These are phyloP conservation scores for Auricularia heimuer DNA, from an alignment of 768 basidiomycete genomes.

Conservation along the genomic window DNA sequence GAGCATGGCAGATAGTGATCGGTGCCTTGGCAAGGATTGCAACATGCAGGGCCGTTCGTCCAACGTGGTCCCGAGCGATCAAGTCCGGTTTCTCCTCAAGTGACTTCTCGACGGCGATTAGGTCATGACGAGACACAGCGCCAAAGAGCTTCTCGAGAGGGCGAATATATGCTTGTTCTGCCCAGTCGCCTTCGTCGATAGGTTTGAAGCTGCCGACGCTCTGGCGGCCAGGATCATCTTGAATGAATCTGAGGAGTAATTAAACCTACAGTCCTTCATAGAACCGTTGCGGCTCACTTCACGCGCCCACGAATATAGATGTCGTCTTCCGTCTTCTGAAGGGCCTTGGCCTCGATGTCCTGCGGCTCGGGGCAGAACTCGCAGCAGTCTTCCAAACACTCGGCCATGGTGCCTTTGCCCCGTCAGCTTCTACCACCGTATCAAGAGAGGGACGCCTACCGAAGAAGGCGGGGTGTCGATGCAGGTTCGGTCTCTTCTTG, in stretches of 20 bases:
- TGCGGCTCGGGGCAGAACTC: conserved; percentile 50
- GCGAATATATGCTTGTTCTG: conserved; percentile 49
- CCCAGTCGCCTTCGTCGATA: conserved; percentile 59
- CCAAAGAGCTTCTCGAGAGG: conserved; percentile 44
- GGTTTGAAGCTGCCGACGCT: conserved; percentile 55
- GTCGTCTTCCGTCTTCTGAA: conserved; percentile 45
- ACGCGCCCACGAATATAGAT: conserved; percentile 44
- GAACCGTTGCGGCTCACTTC: conserved; percentile 18
- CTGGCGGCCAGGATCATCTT: conserved; percentile 53
- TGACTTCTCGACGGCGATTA: conserved; percentile 27
- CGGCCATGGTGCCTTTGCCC: conserved; percentile 29
- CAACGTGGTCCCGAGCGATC: conserved; percentile 50
- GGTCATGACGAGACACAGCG: conserved; percentile 41
- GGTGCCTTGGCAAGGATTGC: conserved; percentile 38
- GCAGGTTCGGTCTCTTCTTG: conserved; percentile 40
- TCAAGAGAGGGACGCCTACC: conserved; percentile 19
- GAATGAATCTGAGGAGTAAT: conserved; percentile 35
- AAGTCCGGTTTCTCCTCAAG: conserved; percentile 36
- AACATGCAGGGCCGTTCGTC: conserved; percentile 49
- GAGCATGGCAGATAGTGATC: conserved; percentile 35
- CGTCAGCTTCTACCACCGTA: no score
- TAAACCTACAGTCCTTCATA: no score
- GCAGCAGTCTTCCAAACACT: conserved; percentile 53
- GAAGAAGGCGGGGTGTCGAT: conserved; percentile 57
- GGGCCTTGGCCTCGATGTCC: conserved; percentile 42